Conservation (phyloP, 371 early-diverging fungal genomes). For the Rhizopus delemar region DNA sequence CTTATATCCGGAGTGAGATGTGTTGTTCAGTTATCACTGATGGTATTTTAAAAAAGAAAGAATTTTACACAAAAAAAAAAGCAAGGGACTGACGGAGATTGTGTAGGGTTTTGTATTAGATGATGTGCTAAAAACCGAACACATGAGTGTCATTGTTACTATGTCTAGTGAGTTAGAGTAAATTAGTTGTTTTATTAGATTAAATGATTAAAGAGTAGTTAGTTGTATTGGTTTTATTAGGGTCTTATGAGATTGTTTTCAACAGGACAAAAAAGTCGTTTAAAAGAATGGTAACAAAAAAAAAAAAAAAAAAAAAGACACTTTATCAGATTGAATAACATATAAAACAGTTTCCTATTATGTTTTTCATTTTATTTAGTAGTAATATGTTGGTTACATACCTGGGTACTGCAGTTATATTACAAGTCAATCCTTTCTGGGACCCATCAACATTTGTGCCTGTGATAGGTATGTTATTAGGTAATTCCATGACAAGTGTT, state of each 20-base stretch:
- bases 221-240: constrained; percentile 43
- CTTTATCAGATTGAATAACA: no score
- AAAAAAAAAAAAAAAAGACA: background rate
- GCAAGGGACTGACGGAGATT: background rate
- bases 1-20: constrained; percentile 45
- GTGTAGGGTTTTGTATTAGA: constrained; percentile 44
- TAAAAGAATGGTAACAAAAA: constrained; percentile 36
- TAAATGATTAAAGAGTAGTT: background rate
- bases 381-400: constrained; percentile 56
- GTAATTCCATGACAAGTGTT: constrained; percentile 82
- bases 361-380: constrained; percentile 46
- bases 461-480: constrained; percentile 84
- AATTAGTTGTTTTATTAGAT: background rate
- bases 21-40: constrained; percentile 46
- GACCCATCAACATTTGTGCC: constrained; percentile 81
- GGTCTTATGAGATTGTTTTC: constrained; percentile 45
- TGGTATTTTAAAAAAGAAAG: constrained; percentile 25
- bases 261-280: constrained; percentile 47
- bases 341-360: constrained; percentile 44
- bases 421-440: constrained; percentile 73
- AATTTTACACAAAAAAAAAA: background rate
- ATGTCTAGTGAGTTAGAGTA: constrained; percentile 36
- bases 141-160: constrained; percentile 34
- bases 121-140: constrained; percentile 40
- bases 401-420: constrained; percentile 64